phyloP scores from a whole-genome alignment of 2,329 filamentous ascomycete species.

The Aspergillus alliaceus region DNA sequence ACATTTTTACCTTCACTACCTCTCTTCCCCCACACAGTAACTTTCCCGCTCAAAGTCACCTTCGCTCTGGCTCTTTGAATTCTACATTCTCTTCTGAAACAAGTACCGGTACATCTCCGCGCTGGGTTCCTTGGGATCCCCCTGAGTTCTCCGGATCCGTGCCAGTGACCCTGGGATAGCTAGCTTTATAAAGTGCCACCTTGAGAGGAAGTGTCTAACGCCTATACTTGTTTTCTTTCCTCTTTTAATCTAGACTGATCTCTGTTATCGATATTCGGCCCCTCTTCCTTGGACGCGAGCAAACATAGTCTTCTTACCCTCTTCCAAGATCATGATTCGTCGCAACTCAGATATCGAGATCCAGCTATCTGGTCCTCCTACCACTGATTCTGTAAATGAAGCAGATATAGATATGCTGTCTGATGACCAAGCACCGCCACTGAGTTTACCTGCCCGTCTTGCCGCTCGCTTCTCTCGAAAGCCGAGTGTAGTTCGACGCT shows the following conservation, averaged over 20 bases:
- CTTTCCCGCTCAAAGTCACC: neutral
- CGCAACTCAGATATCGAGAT: slow-evolving; percentile 45
- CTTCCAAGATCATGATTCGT: slow-evolving; percentile 35
- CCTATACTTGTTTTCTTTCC: slow-evolving; percentile 5
- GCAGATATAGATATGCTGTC: slow-evolving; percentile 46
- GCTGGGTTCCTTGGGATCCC: too few species aligned
- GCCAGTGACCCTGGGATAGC: neutral
- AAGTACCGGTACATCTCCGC: too few species aligned
- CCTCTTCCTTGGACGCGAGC: slow-evolving; percentile 49
- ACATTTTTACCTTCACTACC: too few species aligned
- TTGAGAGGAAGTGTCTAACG: neutral
- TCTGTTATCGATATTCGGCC: slow-evolving; percentile 15
- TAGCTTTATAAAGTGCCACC: neutral
- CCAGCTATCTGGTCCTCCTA: slow-evolving; percentile 37
- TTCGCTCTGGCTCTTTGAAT: neutral
- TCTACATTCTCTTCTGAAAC: slow-evolving; percentile 29
- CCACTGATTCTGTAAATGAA: slow-evolving; percentile 26
- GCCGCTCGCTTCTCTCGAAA: slow-evolving; percentile 62
- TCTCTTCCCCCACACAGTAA: neutral
- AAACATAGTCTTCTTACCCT: slow-evolving; percentile 23
- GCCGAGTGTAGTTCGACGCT: slow-evolving; percentile 55
- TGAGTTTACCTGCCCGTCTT: slow-evolving; percentile 60
- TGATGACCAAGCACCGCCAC: slow-evolving; percentile 37
- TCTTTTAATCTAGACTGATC: neutral
- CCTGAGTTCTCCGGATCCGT: too few species aligned